phyloP scores from a whole-genome alignment of 352 stramenopile species.

The Globisporangium yorkense region DNA sequence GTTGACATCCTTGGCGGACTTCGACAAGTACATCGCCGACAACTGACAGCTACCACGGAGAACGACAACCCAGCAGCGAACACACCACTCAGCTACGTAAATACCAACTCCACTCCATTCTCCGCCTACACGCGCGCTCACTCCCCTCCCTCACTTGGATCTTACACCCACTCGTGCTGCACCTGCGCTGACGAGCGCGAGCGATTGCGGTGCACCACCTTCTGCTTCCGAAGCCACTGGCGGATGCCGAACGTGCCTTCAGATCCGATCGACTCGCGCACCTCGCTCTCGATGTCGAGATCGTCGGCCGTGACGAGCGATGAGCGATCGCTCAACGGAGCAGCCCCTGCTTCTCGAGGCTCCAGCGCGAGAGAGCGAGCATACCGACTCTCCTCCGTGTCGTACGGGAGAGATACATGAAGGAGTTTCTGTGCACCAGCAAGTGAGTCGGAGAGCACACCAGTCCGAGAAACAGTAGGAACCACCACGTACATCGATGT shows the following conservation, averaged over 20 bases:
- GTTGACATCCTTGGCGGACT: slow-evolving; percentile 29
- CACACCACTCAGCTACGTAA: not conserved
- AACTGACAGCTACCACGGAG: slow-evolving; percentile 18
- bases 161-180: slow-evolving; percentile 74
- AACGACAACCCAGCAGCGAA: not conserved
- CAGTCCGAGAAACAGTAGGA: not conserved
- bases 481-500: slow-evolving; percentile 47
- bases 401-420: slow-evolving; percentile 60
- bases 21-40: slow-evolving; percentile 44
- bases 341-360: slow-evolving; percentile 59
- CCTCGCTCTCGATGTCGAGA: slow-evolving; percentile 74
- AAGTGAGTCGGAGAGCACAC: not conserved
- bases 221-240: slow-evolving; percentile 81
- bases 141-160: not conserved
- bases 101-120: not conserved
- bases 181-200: slow-evolving; percentile 49
- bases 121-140: not conserved
- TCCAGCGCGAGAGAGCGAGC: slow-evolving; percentile 66
- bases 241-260: slow-evolving; percentile 76
- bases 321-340: slow-evolving; percentile 48
- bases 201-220: slow-evolving; percentile 72
- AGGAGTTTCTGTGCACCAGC: slow-evolving; percentile 43
- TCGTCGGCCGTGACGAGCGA: slow-evolving; percentile 45
- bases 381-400: slow-evolving; percentile 76
- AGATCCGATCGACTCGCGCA: slow-evolving; percentile 65